Evolutionary conservation across 495 filamentous ascomycete genomes (phyloP), one percentile per base, ranked within the genome.

Genomic region (Penicillium maclennaniae): DNA sequence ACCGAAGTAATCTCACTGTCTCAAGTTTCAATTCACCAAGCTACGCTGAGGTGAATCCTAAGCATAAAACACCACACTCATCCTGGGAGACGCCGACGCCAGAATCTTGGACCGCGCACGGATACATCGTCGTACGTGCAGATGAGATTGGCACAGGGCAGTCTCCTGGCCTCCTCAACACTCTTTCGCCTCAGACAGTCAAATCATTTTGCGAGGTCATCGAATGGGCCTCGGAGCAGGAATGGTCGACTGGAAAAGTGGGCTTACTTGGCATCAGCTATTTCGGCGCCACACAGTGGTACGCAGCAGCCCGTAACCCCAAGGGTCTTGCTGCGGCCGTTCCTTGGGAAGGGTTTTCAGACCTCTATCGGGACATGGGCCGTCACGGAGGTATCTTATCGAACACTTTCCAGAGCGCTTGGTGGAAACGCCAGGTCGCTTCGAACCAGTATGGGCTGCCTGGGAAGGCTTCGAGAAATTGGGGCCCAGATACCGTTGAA

Each of bases 351-450:
- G 81, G 81, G 19, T 81, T 83, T 39, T 39, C 37, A 74, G 80
- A 83, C 48, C 79, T 78, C 52, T 84, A 83, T 58, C 70, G 78
- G 0, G 80, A 83, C 45, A 64, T 74, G 10, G 77, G 72, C 43
- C 71, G 79, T 4, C 83, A 85, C 47, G 83, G 83, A 1, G 83
- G 83, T 3, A 83, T 87, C 27, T 62, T 83, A 15, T 80, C 77
- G 0, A 76, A 83, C 55, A 58, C 52, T 1, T 85, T 84, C 63
- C 77, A 83, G 42, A 54, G 68, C 15, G 74, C 78, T 43, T 84
- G 81, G 81, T 84, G 77, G 78, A 64, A 79, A 56, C 65, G 79
- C 0, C 80, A 84, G 57, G 79, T 83, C 6, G 31, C 19, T 0
- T 17, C 51, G 2, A 83, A 84, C 50, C 83, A 85, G 60, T 86